These are phyloP conservation scores for Pulveroboletus sp. DNA, from an alignment of 768 basidiomycete genomes.

Conservation along the genomic window DNA sequence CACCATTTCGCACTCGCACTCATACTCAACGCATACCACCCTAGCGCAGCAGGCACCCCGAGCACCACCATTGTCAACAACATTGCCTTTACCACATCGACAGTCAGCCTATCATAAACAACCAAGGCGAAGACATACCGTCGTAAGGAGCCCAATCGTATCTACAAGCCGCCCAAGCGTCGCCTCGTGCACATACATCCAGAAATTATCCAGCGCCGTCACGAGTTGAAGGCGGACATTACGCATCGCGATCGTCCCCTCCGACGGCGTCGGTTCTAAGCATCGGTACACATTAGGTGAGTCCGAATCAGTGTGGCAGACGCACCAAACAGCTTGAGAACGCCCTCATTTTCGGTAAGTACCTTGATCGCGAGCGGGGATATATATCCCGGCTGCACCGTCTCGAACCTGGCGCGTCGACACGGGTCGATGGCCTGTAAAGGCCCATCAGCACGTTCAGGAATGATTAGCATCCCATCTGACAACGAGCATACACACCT, in stretches of 20 bases:
- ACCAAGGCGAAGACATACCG: conserved; percentile 5
- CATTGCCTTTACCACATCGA: conserved; percentile 11
- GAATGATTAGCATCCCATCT: neutral
- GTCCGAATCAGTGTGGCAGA: too few species aligned
- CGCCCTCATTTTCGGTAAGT: conserved; percentile 24
- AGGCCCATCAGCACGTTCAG: neutral
- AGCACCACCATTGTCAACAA: conserved; percentile 17
- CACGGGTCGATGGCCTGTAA: conserved; percentile 21
- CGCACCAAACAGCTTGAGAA: conserved; percentile 28
- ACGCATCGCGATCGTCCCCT: conserved; percentile 19
- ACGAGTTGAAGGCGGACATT: conserved; percentile 22
- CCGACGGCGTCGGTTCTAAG: conserved; percentile 29
- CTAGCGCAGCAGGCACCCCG: conserved; percentile 17
- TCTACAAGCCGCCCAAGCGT: conserved; percentile 26
- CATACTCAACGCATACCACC: conserved; percentile 19
- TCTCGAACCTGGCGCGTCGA: conserved; percentile 18
- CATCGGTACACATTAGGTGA: too few species aligned
- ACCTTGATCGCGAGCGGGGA: conserved; percentile 26
- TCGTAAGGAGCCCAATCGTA: conserved; percentile 17
- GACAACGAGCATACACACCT: conserved; percentile 5
- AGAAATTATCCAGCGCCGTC: conserved; percentile 18
- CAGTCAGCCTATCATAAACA: neutral
- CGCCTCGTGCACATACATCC: conserved; percentile 15
- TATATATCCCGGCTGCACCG: conserved; percentile 22
- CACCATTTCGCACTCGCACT: conserved; percentile 8